These are phyloP conservation scores for Starmerella bombicola DNA, from an alignment of 805 yeast genomes.

Conservation along the genomic window DNA sequence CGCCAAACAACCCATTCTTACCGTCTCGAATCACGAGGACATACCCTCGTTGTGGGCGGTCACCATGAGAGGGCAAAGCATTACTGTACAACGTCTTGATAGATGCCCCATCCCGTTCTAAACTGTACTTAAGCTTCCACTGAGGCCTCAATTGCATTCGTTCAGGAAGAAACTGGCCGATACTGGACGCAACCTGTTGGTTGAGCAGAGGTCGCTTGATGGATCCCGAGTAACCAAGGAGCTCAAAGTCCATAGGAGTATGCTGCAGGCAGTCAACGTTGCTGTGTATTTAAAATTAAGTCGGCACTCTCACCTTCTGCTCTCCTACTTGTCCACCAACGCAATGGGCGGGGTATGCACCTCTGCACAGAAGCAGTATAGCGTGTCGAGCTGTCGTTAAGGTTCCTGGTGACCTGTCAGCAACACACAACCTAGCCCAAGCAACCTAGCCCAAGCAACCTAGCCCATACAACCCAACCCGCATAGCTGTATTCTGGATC, in stretches of 20 bases:
- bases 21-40: slow-evolving; percentile 60
- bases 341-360: no score
- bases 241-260: slow-evolving; percentile 15
- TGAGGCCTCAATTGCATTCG: slow-evolving; percentile 62
- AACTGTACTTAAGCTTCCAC: slow-evolving; percentile 71
- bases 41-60: slow-evolving; percentile 43
- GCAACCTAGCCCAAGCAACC: no score
- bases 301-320: no score
- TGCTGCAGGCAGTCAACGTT: no score
- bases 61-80: slow-evolving; percentile 36
- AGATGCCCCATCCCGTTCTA: slow-evolving; percentile 88
- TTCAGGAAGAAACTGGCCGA: slow-evolving; percentile 61
- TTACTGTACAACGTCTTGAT: slow-evolving; percentile 60
- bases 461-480: no score
- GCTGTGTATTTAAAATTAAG: no score
- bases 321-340: no score
- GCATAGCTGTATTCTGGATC: no score
- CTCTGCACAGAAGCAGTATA: no score
- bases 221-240: slow-evolving; percentile 47
- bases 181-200: slow-evolving; percentile 57
- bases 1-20: slow-evolving; percentile 57
- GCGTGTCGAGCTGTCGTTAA: no score
- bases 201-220: slow-evolving; percentile 50
- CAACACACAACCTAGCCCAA: no score
- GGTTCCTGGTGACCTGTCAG: no score